Evolutionary conservation across 2,329 filamentous ascomycete species (phyloP).

Genomic region (Paecilomyces sp.): DNA sequence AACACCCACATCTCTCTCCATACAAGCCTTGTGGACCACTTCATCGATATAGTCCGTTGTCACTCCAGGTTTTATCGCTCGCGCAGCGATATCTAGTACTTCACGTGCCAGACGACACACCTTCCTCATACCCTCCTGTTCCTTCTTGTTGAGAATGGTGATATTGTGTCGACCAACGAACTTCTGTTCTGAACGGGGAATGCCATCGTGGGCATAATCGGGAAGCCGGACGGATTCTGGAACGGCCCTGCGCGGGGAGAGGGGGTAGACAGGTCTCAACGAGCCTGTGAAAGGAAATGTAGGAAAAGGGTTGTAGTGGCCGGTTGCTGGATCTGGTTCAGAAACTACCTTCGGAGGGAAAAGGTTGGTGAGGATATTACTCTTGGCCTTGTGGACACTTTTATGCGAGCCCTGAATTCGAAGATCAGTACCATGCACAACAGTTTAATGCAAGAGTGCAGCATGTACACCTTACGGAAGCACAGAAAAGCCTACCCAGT

Average conservation of each 20-base stretch:
- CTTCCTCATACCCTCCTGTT: constrained; percentile 84
- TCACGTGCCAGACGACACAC: constrained; percentile 82
- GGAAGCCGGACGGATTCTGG: constrained; percentile 76
- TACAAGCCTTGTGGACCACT: constrained; percentile 86
- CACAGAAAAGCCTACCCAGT: constrained; percentile 66
- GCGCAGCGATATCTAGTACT: constrained; percentile 84
- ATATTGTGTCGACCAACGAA: constrained; percentile 72
- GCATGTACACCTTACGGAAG: constrained; percentile 17
- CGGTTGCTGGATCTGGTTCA: constrained; percentile 87
- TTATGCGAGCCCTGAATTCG: constrained; percentile 68
- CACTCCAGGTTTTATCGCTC: constrained; percentile 77
- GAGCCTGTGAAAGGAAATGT: constrained; percentile 74
- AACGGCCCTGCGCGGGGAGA: constrained; percentile 64
- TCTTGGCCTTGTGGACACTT: constrained; percentile 71
- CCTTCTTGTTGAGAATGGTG: constrained; percentile 69
- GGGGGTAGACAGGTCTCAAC: constrained; percentile 78
- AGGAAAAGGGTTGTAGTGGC: constrained; percentile 87
- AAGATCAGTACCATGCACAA: constrained; percentile 8
- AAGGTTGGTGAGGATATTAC: constrained; percentile 65
- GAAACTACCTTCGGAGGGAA: constrained; percentile 74
- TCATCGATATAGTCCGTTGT: constrained; percentile 95
- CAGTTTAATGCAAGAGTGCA: not conserved
- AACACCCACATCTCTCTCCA: constrained; percentile 75
- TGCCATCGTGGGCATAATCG: constrained; percentile 82
- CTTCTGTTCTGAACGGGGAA: constrained; percentile 58